These are phyloP conservation scores for Leptodermis oblonga DNA, from an alignment of 257 asterid species.

Conservation along the genomic window DNA sequence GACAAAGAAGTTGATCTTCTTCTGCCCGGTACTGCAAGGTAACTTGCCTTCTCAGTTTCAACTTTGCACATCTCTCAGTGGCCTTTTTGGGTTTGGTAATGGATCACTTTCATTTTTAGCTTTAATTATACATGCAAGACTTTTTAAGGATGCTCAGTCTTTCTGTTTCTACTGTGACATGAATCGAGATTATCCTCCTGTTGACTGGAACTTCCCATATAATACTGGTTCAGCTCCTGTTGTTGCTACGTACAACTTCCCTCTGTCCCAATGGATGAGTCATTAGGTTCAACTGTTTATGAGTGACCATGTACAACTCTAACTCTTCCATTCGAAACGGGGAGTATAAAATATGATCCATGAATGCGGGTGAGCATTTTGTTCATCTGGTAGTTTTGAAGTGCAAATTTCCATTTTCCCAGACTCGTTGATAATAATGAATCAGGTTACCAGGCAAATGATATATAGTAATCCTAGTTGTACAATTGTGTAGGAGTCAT, in stretches of 20 bases:
- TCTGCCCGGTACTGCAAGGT: slow-evolving; percentile 53
- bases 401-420: background rate
- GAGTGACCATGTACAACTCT: too few species aligned
- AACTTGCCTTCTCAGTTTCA: slow-evolving; percentile 11
- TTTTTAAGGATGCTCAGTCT: background rate
- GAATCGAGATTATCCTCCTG: background rate
- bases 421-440: background rate
- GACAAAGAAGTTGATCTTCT: slow-evolving; percentile 49
- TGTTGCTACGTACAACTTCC: background rate
- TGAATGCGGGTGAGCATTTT: background rate
- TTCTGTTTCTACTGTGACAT: background rate
- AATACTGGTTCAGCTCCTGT: background rate
- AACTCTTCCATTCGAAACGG: too few species aligned
- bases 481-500: too few species aligned
- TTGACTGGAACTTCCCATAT: too few species aligned
- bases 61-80: background rate
- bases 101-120: too few species aligned
- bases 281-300: too few species aligned
- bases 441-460: background rate
- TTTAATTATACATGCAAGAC: background rate
- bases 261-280: too few species aligned
- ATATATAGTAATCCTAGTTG: too few species aligned
- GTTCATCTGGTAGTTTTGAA: background rate
- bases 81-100: background rate
- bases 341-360: background rate